Evolutionary conservation across 305 asterid species (phyloP).

Genomic region (Fraxinus platypoda): DNA sequence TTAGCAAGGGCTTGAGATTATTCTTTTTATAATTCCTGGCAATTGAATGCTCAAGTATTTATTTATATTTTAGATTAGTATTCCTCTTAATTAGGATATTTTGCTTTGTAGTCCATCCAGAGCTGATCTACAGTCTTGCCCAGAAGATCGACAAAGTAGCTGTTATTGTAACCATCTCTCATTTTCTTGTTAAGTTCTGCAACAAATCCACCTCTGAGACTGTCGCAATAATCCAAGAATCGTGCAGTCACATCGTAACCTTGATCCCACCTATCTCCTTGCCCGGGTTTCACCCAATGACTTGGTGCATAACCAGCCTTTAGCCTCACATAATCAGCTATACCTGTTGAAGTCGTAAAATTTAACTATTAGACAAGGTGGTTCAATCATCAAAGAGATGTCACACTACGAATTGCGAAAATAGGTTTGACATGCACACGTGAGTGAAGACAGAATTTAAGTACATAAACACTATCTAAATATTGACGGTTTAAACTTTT

Average conservation of each 20-base stretch:
- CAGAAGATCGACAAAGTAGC: conserved; percentile 38
- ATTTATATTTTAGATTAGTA: conserved; percentile 40
- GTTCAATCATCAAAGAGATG: not conserved
- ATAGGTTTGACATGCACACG: no score
- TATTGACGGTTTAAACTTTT: not conserved
- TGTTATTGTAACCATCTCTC: conserved; percentile 37
- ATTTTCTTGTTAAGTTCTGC: conserved; percentile 50
- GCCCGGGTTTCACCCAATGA: conserved; percentile 50
- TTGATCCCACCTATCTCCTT: conserved; percentile 63
- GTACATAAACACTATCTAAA: no score
- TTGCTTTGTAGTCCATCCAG: conserved; percentile 57
- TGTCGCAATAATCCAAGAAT: conserved; percentile 60
- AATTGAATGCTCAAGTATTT: not conserved
- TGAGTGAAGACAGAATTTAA: no score
- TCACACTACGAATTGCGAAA: not conserved
- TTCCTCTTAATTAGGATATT: conserved; percentile 29
- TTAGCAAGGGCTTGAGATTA: not conserved
- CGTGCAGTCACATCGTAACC: conserved; percentile 69
- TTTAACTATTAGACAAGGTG: not conserved
- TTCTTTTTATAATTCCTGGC: no score
- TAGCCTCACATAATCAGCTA: conserved; percentile 67
- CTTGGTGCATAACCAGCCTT: conserved; percentile 35
- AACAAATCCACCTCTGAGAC: conserved; percentile 48
- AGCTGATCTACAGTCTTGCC: conserved; percentile 55
- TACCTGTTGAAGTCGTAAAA: conserved; percentile 18